These are phyloP conservation scores for Chaetomium globosum DNA, from an alignment of 2,329 filamentous ascomycete genomes.

Conservation along the genomic window DNA sequence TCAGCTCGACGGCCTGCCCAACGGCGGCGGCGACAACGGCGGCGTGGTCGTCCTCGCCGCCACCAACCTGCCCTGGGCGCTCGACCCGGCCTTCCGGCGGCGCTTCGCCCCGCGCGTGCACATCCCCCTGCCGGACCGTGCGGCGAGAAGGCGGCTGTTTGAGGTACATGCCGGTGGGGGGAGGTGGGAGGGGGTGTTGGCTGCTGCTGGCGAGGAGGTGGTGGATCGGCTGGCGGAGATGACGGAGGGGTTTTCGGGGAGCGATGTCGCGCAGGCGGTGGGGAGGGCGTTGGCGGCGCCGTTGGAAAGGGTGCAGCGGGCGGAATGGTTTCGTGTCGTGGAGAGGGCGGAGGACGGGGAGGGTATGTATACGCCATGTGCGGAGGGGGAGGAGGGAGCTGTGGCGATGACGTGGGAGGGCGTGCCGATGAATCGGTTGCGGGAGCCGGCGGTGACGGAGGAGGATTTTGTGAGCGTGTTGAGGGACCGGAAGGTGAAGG, in stretches of 20 bases:
- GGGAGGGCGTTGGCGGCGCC: constrained; percentile 13
- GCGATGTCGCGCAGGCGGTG: constrained; percentile 17
- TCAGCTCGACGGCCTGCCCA: constrained; percentile 55
- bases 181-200: neutral
- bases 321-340: constrained; percentile 11
- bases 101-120: constrained; percentile 20
- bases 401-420: constrained; percentile 93
- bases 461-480: constrained; percentile 21
- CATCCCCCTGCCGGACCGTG: constrained; percentile 16
- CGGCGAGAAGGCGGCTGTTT: constrained; percentile 15
- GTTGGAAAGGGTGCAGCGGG: constrained; percentile 14
- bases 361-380: constrained; percentile 81
- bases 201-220: neutral
- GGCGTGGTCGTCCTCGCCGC: constrained; percentile 17
- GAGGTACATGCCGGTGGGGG: neutral
- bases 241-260: constrained; percentile 21
- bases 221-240: constrained; percentile 8
- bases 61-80: constrained; percentile 19
- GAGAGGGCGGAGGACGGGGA: constrained; percentile 37
- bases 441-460: constrained; percentile 54
- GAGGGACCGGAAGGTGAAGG: constrained; percentile 17
- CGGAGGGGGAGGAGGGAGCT: constrained; percentile 80
- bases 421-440: constrained; percentile 77
- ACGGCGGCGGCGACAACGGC: constrained; percentile 52
- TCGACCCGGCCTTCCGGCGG: constrained; percentile 20